Percentiles rank a stretch among this genome's conserved stretches.
Conservation (phyloP, 805 yeast genomes). For the Lachancea dasiensis region DNA sequence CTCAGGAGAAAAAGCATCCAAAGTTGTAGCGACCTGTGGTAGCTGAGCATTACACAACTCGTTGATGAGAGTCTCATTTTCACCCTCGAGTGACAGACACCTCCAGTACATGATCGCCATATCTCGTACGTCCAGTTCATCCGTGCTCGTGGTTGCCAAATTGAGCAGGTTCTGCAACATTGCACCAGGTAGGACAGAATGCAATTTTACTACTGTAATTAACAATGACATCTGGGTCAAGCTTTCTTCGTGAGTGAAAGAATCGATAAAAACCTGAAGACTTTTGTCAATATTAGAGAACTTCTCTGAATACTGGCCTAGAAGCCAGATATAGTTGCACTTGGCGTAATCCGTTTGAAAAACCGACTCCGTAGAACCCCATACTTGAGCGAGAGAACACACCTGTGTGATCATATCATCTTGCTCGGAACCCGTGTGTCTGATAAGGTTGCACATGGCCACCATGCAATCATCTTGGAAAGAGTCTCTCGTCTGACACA, state of each 20-base stretch:
- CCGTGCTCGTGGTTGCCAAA: constrained; percentile 56
- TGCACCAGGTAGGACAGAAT: constrained; percentile 38
- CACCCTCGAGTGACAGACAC: constrained; percentile 46
- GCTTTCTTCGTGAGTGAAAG: constrained; percentile 54
- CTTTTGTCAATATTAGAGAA: constrained; percentile 48
- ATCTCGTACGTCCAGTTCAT: constrained; percentile 74
- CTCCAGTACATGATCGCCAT: constrained; percentile 79
- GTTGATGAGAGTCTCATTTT: constrained; percentile 20
- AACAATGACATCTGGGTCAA: constrained; percentile 54
- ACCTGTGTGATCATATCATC: constrained; percentile 21
- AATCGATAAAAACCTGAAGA: constrained; percentile 42
- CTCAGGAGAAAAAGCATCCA: constrained; percentile 63
- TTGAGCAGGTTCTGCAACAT: constrained; percentile 55
- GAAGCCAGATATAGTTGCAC: constrained; percentile 57
- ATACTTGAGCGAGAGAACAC: constrained; percentile 34
- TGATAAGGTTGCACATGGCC: constrained; percentile 57
- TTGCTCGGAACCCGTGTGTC: constrained; percentile 51
- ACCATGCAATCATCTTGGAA: constrained; percentile 53
- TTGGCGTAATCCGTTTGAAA: constrained; percentile 41
- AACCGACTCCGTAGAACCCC: constrained; percentile 40
- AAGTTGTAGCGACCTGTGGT: constrained; percentile 67
- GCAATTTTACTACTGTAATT: constrained; percentile 56
- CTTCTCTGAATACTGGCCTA: constrained; percentile 64
- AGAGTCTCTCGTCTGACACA: constrained; percentile 59
- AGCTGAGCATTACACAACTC: constrained; percentile 40